phyloP scores from a whole-genome alignment of 371 early-diverging fungal species.

The Capillidium rhysosporum region DNA sequence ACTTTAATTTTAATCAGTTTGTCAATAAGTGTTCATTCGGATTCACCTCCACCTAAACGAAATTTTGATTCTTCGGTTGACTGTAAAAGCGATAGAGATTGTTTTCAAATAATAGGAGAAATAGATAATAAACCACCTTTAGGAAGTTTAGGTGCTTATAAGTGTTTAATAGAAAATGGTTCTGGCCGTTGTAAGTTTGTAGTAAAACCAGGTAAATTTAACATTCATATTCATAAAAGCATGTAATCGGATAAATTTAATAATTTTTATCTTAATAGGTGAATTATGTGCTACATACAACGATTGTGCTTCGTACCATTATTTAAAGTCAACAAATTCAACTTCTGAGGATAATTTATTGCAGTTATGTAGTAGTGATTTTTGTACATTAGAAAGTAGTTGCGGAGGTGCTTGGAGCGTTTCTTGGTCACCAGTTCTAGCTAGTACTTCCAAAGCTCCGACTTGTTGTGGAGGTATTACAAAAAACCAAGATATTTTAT shows the following conservation, averaged over 20 bases:
- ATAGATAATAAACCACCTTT: not conserved
- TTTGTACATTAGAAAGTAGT: conserved; percentile 31
- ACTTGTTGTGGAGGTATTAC: conserved; percentile 27
- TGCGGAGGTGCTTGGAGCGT: conserved; percentile 30
- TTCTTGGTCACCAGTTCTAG: conserved; percentile 14
- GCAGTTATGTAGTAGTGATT: conserved; percentile 22
- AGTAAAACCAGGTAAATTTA: conserved; percentile 17
- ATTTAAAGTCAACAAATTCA: conserved; percentile 12
- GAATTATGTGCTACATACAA: conserved; percentile 22
- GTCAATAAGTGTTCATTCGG: too few relatives aligned
- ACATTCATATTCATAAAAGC: too few relatives aligned
- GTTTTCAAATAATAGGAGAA: not conserved
- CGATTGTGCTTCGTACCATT: conserved; percentile 35
- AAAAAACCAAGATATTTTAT: not conserved
- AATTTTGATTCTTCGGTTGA: not conserved
- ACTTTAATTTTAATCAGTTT: too few relatives aligned
- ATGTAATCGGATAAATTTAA: too few relatives aligned
- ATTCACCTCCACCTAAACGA: too few relatives aligned
- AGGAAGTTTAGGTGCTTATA: conserved; percentile 14
- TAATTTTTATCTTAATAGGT: conserved; percentile 14
- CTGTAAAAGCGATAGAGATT: not conserved
- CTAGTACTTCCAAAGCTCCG: not conserved
- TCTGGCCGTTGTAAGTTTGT: conserved; percentile 13
- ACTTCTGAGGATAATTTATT: conserved; percentile 6
- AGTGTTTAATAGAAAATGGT: conserved; percentile 12